Evolutionary conservation across 345 rosid species (phyloP), one percentile per base, ranked within the genome.

Genomic region (Eucalyptus pauciflora): DNA sequence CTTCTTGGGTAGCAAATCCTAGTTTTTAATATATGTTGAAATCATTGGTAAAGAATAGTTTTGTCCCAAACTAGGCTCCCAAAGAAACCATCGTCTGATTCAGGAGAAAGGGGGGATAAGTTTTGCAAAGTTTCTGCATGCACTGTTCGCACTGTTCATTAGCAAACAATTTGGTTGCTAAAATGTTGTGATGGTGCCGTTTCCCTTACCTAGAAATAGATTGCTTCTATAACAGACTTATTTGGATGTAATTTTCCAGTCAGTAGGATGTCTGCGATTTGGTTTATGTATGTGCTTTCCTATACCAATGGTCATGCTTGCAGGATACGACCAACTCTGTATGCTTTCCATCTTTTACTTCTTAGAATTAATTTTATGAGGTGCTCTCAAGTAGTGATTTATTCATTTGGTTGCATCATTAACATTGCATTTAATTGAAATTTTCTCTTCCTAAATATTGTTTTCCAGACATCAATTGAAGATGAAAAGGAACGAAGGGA

Each of bases 401-500:
- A 76, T 76, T 69, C 48, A 41, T 76, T 76, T 76, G 83, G 46
- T 76, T 69, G 80, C 24, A 33, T 69, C 81, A 71, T 71, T 11
- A 76, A 41, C 85, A 76, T 41, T 41, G 13, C 29, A 76, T 76
- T 76, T 45, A 37, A 76, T 41, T 41, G 85, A 41, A 76, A 37
- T 76, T 76, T 24, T 76, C 48, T 76, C 48, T 76, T 8, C 83
- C 27, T 37, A 51, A 86, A 52, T 89, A 85, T 52, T 54, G 89
- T 49, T 79, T 88, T 86, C 88, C 94, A 98, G 99, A 92, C 94
- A 89, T 95, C 99, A 46, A 86, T 91, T 88, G 98, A 97, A 94
- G 99, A 97, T 89, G 95, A 94, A 88, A 91, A 90, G 87, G 94
- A 92, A 86, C 88, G 91, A 88, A 94, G 92, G 86, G 50, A 95